phyloP scores from a whole-genome alignment of 163 green algal species.

The Prototheca wickerhamii region DNA sequence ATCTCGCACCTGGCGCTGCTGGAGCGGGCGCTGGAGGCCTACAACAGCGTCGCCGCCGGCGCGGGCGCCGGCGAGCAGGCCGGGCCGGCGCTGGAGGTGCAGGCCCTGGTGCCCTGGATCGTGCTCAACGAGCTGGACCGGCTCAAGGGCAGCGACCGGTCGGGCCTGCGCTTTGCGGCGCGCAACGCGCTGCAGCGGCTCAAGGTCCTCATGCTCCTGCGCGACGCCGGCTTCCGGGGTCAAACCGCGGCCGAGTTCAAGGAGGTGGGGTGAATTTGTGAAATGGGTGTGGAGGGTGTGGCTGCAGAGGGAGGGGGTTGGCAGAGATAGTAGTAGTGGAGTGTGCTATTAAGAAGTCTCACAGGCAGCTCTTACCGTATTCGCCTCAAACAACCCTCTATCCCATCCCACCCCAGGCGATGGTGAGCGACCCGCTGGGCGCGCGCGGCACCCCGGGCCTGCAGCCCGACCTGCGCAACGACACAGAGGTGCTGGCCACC shows the following conservation, averaged over 20 bases:
- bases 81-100: conserved; percentile 5
- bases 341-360: too few relatives aligned
- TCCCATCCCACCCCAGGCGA: too few relatives aligned
- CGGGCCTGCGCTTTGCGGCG: background rate
- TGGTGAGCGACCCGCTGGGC: too few relatives aligned
- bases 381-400: too few relatives aligned
- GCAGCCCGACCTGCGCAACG: background rate
- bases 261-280: background rate
- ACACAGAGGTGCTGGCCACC: background rate
- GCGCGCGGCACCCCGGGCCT: background rate
- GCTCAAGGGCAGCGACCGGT: conserved; percentile 13
- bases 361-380: too few relatives aligned
- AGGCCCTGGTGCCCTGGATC: conserved; percentile 27
- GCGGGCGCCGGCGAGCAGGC: background rate
- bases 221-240: conserved; percentile 17
- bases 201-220: background rate
- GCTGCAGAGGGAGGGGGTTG: background rate
- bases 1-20: conserved; percentile 16
- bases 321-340: background rate
- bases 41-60: too few relatives aligned
- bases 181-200: conserved; percentile 18
- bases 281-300: background rate
- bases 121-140: conserved; percentile 34
- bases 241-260: conserved; percentile 18
- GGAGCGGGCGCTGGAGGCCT: conserved; percentile 7